Evolutionary conservation across 2,329 filamentous ascomycete species (phyloP).

Genomic region (Aspergillus vadensis): DNA sequence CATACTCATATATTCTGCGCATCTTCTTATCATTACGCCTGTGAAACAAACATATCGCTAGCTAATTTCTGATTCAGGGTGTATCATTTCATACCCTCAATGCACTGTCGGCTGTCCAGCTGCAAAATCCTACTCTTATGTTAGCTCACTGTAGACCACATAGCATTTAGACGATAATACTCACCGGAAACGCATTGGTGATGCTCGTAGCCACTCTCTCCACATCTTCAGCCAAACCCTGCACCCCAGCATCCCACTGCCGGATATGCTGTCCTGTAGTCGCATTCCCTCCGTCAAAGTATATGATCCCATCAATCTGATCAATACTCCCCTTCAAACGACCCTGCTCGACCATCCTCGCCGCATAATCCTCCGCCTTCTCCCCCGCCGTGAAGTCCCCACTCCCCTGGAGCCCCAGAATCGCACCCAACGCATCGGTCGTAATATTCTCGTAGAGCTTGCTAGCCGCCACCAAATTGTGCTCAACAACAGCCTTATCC

Average conservation of each 20-base stretch:
- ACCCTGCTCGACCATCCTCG: conserved; percentile 93
- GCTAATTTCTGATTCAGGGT: neutral
- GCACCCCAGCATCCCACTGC: conserved; percentile 87
- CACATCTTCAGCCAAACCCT: conserved; percentile 82
- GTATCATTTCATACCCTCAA: conserved; percentile 18
- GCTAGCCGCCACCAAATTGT: conserved; percentile 88
- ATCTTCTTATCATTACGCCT: neutral
- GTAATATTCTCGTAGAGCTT: conserved; percentile 76
- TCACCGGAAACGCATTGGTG: conserved; percentile 75
- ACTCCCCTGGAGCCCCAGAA: conserved; percentile 69
- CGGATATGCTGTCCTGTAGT: conserved; percentile 72
- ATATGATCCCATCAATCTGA: conserved; percentile 85
- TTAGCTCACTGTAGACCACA: neutral
- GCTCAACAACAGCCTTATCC: conserved; percentile 89
- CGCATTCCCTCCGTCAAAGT: conserved; percentile 75
- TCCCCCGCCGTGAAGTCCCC: conserved; percentile 56
- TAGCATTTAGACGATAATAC: conserved; percentile 25
- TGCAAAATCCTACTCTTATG: conserved; percentile 33
- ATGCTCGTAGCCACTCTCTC: conserved; percentile 82
- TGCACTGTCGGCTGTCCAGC: conserved; percentile 37
- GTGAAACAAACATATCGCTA: neutral
- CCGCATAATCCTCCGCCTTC: conserved; percentile 86
- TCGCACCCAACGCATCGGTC: conserved; percentile 71
- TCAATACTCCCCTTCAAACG: conserved; percentile 86
- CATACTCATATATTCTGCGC: neutral